Evolutionary conservation across 2,329 filamentous ascomycete genomes (phyloP), one percentile per base, ranked within the genome.

Genomic region (Aureobasidium sp.): DNA sequence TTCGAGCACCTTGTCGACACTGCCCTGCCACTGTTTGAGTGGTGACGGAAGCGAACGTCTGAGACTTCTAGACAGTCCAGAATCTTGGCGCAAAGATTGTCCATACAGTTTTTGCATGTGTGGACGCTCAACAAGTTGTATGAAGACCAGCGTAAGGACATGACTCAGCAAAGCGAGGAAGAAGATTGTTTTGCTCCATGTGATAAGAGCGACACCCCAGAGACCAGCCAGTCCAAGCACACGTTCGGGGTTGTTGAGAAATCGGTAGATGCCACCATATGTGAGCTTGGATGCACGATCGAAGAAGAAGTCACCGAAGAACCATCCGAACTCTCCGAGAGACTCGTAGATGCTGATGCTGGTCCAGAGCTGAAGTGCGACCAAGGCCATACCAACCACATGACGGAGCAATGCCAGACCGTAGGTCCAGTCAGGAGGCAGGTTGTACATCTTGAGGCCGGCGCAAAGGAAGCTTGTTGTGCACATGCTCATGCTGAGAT

Each of bases 91-190:
- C 40, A 98, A 75, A 61, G 83, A 85, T 61, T 84, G 79, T 37
- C 93, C 91, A 64, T 98, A 98, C 16, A 97, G 80, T 76, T 95
- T 97, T 68, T 95, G 88, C 90, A 98, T 97, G 68, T 98, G 93
- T 12, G 91, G 93, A 56, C 90, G 85, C 71, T 98, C 93, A 8
- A 98, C 87, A 60, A 91, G 87, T 55, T 95, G 88, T 52, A 98
- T 88, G 72, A 96, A 96, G 25, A 77, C 83, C 27, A 97, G 75
- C 1, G 87, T 93, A 45, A 96, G 75, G 27, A 91, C 80, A 65
- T 98, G 93, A 59, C 88, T 90, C 30, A 90, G 70, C 19, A 96
- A 74, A 2, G 93, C 91, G 60, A 97, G 79, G 65, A 90, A 81
- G 66, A 95, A 94, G 59, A 98, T 85, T 4, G 87, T 77, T 49